Evolutionary conservation across 768 basidiomycete species (phyloP).

Genomic region (Leccinum fibrillosum): DNA sequence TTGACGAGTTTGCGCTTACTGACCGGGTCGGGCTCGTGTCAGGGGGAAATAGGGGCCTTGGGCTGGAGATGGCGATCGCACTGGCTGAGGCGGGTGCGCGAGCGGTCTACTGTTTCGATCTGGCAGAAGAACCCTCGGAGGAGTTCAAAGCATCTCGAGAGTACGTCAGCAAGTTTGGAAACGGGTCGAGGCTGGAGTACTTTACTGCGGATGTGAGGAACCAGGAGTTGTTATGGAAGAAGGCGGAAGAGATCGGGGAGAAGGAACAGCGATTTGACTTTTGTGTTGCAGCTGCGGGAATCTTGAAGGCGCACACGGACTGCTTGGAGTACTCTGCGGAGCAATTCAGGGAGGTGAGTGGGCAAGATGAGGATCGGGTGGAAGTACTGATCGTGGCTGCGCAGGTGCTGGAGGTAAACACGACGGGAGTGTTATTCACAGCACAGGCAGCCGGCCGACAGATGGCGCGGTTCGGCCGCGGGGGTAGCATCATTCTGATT

Average conservation of each 20-base stretch:
- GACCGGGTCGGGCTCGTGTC: conserved; percentile 61
- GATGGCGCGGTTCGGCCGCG: conserved; percentile 47
- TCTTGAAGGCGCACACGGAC: conserved; percentile 55
- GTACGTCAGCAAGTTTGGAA: conserved; percentile 48
- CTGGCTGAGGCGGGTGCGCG: conserved; percentile 71
- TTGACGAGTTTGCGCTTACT: conserved; percentile 55
- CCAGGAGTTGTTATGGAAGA: conserved; percentile 56
- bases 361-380: background rate
- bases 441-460: conserved; percentile 59
- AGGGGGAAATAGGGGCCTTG: conserved; percentile 66
- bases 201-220: conserved; percentile 61
- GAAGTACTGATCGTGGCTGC: background rate
- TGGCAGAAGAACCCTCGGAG: conserved; percentile 50
- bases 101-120: conserved; percentile 67
- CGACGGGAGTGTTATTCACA: conserved; percentile 57
- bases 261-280: conserved; percentile 70
- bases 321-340: conserved; percentile 65
- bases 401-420: conserved; percentile 66
- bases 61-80: conserved; percentile 80
- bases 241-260: conserved; percentile 58
- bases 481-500: conserved; percentile 56
- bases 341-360: conserved; percentile 58
- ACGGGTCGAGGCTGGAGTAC: conserved; percentile 53
- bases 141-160: conserved; percentile 55
- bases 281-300: conserved; percentile 76